Percentiles rank a stretch among this genome's conserved stretches.
These are phyloP conservation scores for Elsinoe necatrix DNA, from an alignment of 2,329 filamentous ascomycete species.

Conservation along the genomic window DNA sequence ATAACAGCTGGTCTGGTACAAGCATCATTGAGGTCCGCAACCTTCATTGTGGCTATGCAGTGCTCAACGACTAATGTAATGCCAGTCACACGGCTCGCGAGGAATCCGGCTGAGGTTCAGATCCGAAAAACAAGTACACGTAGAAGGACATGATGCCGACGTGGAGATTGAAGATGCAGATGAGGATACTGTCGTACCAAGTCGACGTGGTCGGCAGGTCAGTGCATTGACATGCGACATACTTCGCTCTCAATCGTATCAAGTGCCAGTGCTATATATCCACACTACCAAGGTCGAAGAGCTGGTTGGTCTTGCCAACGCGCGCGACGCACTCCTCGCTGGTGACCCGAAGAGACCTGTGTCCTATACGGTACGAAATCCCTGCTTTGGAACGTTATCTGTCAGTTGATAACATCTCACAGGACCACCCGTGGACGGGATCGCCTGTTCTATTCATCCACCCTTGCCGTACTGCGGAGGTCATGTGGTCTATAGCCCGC, in stretches of 20 bases:
- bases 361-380: neutral
- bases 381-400: neutral
- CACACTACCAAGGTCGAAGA: neutral
- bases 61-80: neutral
- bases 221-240: constrained; percentile 26
- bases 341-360: neutral
- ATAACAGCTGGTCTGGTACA: neutral
- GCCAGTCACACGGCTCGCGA: neutral
- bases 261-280: constrained; percentile 39
- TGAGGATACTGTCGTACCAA: neutral
- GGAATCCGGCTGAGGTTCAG: neutral
- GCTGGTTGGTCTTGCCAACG: neutral
- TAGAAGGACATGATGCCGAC: neutral
- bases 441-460: constrained; percentile 83
- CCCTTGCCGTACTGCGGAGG: constrained; percentile 79
- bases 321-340: neutral
- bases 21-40: neutral
- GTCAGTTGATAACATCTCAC: neutral
- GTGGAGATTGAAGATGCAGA: neutral
- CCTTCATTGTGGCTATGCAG: neutral
- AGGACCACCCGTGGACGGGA: constrained; percentile 78
- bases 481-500: constrained; percentile 52
- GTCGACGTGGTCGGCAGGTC: neutral
- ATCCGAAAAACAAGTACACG: no score
- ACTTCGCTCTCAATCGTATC: constrained; percentile 36